A percentile compares a stretch with the other conserved stretches of the same genome.
Conservation (phyloP, 2,329 filamentous ascomycete genomes). For the Clonostachys rosea region DNA sequence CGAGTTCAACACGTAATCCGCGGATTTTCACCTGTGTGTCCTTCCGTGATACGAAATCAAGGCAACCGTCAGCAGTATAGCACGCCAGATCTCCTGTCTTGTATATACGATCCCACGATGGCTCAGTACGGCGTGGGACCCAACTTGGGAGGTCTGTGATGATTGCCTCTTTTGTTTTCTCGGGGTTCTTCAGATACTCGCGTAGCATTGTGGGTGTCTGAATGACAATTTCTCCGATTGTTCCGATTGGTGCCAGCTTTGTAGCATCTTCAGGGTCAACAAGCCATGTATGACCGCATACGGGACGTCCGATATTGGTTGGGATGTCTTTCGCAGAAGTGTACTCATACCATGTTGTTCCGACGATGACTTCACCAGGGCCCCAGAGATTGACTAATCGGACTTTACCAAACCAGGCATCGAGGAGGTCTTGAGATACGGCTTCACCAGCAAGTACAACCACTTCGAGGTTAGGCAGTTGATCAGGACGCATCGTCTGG, state of each 20-base stretch:
- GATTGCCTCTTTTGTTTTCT: conserved; percentile 15
- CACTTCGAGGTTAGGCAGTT: conserved; percentile 1
- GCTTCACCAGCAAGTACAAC: conserved; percentile 9
- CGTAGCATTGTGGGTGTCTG: conserved; percentile 30
- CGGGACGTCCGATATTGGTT: conserved; percentile 1
- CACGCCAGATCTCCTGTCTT: conserved; percentile 4
- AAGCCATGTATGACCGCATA: conserved; percentile 8
- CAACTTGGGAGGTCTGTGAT: background rate
- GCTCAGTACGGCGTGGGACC: background rate
- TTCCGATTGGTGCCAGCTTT: conserved; percentile 2
- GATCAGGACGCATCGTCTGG: background rate
- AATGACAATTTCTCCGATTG: conserved; percentile 8
- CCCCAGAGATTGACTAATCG: conserved; percentile 8
- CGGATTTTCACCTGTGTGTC: conserved; percentile 40
- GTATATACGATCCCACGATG: conserved; percentile 5
- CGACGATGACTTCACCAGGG: conserved; percentile 7
- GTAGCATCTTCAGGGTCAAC: conserved; percentile 7
- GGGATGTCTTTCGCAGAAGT: background rate
- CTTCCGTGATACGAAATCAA: background rate
- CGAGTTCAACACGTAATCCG: conserved; percentile 44
- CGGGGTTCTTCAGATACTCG: conserved; percentile 37
- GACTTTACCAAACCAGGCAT: conserved; percentile 7
- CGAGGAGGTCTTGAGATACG: conserved; percentile 3
- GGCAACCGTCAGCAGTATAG: background rate
- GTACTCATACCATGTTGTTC: conserved; percentile 3